phyloP scores from a whole-genome alignment of 1,139 yeast genomes.

The Magnusiomyces tetraspermus region DNA sequence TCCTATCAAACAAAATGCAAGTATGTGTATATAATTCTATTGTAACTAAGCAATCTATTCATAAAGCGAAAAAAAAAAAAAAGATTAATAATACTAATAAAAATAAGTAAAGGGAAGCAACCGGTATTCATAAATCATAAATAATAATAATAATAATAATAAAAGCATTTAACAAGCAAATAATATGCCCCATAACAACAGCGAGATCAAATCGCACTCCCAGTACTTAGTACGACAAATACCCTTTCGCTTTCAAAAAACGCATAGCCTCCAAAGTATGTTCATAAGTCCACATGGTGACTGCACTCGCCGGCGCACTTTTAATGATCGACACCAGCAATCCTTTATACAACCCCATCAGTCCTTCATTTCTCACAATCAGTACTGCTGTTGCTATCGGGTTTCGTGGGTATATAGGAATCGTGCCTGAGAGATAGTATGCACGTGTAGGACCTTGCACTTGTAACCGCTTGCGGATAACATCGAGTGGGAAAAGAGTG shows the following conservation, averaged over 20 bases:
- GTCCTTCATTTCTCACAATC: conserved; percentile 49
- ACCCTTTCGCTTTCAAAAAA: conserved; percentile 11
- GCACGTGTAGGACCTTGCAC: conserved; percentile 40
- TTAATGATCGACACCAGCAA: conserved; percentile 57
- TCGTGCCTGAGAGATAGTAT: conserved; percentile 20
- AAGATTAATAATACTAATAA: no score
- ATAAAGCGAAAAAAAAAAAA: no score
- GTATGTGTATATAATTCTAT: no score
- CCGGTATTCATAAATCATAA: neutral
- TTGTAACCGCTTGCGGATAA: conserved; percentile 70
- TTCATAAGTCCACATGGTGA: conserved; percentile 69
- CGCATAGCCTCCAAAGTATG: conserved; percentile 24
- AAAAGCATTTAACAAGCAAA: no score
- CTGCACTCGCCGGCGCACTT: conserved; percentile 70
- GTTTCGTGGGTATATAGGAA: conserved; percentile 14
- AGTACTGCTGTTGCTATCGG: conserved; percentile 27
- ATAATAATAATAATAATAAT: neutral
- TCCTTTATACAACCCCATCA: conserved; percentile 65
- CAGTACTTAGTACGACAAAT: conserved; percentile 8
- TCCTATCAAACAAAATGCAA: no score
- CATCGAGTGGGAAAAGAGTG: conserved; percentile 75
- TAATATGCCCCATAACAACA: neutral
- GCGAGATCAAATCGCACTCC: no score
- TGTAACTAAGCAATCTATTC: no score
- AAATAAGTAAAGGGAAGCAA: neutral